Base-by-base conservation (phyloP, 768 basidiomycete species). In the Kwoniella bestiolae region DNA sequence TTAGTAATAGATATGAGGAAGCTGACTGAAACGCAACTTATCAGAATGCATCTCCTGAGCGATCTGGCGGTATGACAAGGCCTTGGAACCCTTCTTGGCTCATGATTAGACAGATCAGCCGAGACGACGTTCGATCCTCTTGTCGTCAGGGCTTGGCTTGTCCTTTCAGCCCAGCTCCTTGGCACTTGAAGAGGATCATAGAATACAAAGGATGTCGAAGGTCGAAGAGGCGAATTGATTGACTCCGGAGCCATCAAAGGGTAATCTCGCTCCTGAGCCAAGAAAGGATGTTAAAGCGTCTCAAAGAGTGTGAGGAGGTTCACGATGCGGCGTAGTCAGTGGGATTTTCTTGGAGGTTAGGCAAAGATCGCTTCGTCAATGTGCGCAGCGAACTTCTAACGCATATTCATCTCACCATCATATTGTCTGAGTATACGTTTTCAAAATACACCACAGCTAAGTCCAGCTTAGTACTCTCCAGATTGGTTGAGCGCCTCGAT, bases 401-500 rank as follows among this genome's bases (percentile, higher is more conserved):
- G n/a, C n/a, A n/a, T n/a, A n/a, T n/a, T 18, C 38, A 41, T 41
- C 38, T 41, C 8, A 41, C 18, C 11, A 41, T 18, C 12, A 41
- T 14, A 3, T n/a, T n/a, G n/a, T n/a, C n/a, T n/a, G n/a, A n/a
- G n/a, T n/a, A n/a, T n/a, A n/a, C 38, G 38, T 5, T 41, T 41
- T 41, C 38, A 41, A 1, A 14, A 41, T 41, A 3, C 18, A 18
- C 18, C 38, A 41, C 18, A n/a, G 38, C 38, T 41, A 41, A 8
- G 38, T n/a, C 44, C 46, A 49, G 50, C 51, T 59, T 65, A 65
- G 59, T 65, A 70, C 65, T 75, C 56, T 29, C 73, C 76, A 55
- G 72, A 71, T 52, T 73, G 71, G 71, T 71, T 57, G 29, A 75
- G 66, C 28, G 75, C 75, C 67, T 72, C 44, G 18, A 58, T 50